Evolutionary conservation across 2,329 filamentous ascomycete species (phyloP), one percentile per base, ranked within the genome.

Genomic region (Hymenotorrendiella dingleyae): DNA sequence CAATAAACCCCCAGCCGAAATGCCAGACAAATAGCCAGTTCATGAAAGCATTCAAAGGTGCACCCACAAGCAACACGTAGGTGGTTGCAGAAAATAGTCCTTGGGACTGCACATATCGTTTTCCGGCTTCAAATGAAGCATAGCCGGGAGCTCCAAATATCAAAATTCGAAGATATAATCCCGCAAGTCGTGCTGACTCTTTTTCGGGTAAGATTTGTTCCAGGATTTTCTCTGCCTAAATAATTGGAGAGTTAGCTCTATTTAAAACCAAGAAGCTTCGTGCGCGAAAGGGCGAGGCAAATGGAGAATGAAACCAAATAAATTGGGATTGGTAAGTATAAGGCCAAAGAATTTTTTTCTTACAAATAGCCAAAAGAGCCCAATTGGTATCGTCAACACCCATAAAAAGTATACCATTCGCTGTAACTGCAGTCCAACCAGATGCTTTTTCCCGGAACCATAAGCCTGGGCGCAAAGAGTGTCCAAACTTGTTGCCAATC

Each of bases 381-480:
- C 77, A 52, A 93, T 85, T 1, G 86, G 86, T 14, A 88, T 71
- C 1, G 80, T 84, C 50, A 89, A 73, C 3, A 73, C 62, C 69
- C 84, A 82, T 3, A 93, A 72, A 59, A 93, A 90, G 59, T 73
- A 84, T 1, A 86, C 70, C 86, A 91, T 91, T 43, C 86, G 75
- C 65, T 93, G 85, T 49, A 87, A 74, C 56, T 93, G 86, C 42
- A 93, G 63, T 2, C 86, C 91, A 45, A 97, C 91, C 4, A 97
- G 76, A 54, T 90, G 85, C 60, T 85, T 94, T 61, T 84, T 85
- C 0, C 91, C 91, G 1, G 86, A 94, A 2, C 93, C 91, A 60
- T 94, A 97, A 0, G 93, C 91, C 64, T 97, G 91, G 0, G 91
- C 80, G 62, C 91, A 96, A 2, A 97, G 78, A 0, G 91, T 97